Base-by-base conservation (phyloP, 2,329 filamentous ascomycete species). In the Thermomyces lanuginosus region DNA sequence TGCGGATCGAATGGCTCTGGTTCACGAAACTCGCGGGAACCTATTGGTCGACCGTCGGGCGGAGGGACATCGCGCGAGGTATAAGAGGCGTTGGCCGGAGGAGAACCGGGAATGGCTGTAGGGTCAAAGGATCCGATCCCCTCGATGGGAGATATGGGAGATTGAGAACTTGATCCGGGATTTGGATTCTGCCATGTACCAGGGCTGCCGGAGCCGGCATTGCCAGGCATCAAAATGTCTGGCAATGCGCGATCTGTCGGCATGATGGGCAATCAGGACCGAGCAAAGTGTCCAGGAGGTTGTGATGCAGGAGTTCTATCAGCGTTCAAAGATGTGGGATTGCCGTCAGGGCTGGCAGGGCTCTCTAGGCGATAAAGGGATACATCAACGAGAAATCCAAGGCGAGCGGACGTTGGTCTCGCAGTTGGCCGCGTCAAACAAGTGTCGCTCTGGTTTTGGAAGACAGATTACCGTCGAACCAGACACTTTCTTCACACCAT, bases 141-240 rank as follows among this genome's bases (percentile, higher is more conserved):
- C 35, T 53, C 49, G 27, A 51, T 44, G 4, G 52, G 51, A 8
- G 53, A 56, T 19, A 49, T 55, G 5, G 53, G 53, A 4, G 53
- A 55, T 24, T 53, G 50, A 29, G 46, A 50, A 32, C 41, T 44
- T 34, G 42, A 38, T 30, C 44, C 45, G 23, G 53, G 51, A 26
- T 48, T 43, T 10, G 46, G 48, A 33, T 50, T 55, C 34, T 51
- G 35, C 12, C 45, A 47, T 21, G 49, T 49, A 33, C 48, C 44
- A 21, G 38, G 36, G 22, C 37, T 36, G 29, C 34, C 36, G 39
- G 44, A 42, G 33, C 44, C 46, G 30, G 51, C 47, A 35, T 56
- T 52, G 36, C 53, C 53, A 36, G 53, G 52, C 39, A 56, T 48
- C 39, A 57, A 46, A 41, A 50, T 55, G 36, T 53, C 47, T 37